These are phyloP conservation scores for Poteriospumella lacustris DNA, from an alignment of 108 stramenopile genomes.

Conservation along the genomic window DNA sequence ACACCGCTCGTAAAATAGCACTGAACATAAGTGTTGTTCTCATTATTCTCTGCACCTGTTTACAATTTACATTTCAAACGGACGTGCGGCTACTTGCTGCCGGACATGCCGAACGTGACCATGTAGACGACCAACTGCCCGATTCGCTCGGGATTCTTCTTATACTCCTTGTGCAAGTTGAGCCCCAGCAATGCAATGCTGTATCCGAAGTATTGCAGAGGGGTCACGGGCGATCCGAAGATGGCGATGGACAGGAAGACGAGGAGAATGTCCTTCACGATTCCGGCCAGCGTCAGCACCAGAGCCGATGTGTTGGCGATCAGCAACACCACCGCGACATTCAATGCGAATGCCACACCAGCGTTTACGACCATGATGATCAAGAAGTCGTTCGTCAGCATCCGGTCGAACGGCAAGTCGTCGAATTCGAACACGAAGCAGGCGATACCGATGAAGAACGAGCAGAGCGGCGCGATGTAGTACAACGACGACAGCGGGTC, in stretches of 20 bases:
- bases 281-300: constrained; percentile 18
- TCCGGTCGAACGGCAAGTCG: not conserved
- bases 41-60: not conserved
- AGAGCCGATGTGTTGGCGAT: constrained; percentile 23
- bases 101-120: not conserved
- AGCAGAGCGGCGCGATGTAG: constrained; percentile 22
- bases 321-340: constrained; percentile 28
- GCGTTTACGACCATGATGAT: constrained; percentile 15
- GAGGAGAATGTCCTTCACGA: constrained; percentile 21
- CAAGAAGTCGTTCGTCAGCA: constrained; percentile 2
- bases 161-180: constrained; percentile 27
- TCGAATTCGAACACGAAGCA: constrained; percentile 13
- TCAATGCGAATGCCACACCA: constrained; percentile 14
- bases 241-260: constrained; percentile 7
- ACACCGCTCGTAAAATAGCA: too few species aligned
- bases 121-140: not conserved
- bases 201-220: constrained; percentile 15
- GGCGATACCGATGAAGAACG: constrained; percentile 4
- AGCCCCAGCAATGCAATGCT: constrained; percentile 20
- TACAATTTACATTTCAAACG: not conserved
- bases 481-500: constrained; percentile 26
- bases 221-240: constrained; percentile 18
- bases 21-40: not conserved
- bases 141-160: constrained; percentile 29
- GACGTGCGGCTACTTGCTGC: too few species aligned